Percentiles rank a stretch among this genome's conserved stretches.
Evolutionary conservation across 2,329 filamentous ascomycete species (phyloP).

Genomic region (Hypoxylon sp.): DNA sequence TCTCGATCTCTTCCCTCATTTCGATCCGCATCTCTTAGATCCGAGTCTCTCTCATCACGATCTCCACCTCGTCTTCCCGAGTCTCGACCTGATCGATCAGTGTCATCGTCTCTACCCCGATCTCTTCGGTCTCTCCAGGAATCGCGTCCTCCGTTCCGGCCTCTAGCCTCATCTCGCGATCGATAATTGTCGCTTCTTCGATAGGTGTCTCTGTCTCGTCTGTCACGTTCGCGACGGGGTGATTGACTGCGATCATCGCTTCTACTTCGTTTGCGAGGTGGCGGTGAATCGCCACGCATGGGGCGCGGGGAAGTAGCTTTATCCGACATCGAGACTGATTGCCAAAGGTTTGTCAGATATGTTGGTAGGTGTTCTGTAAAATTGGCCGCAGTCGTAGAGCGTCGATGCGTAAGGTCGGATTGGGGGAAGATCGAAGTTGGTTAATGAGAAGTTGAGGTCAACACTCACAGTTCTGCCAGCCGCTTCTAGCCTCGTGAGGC

Average conservation of each 20-base stretch:
- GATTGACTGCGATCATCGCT: conserved; percentile 49
- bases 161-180: conserved; percentile 36
- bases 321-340: conserved; percentile 45
- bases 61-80: conserved; percentile 22
- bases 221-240: conserved; percentile 43
- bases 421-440: background rate
- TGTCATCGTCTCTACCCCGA: conserved; percentile 18
- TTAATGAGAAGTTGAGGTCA: background rate
- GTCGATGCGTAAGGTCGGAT: background rate
- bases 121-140: conserved; percentile 28
- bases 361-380: background rate
- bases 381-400: background rate
- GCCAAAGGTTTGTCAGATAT: background rate
- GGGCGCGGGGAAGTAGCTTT: conserved; percentile 40
- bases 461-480: background rate
- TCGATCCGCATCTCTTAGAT: conserved; percentile 22
- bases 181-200: conserved; percentile 45
- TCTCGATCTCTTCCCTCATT: conserved; percentile 41
- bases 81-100: conserved; percentile 15
- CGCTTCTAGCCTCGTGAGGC: background rate
- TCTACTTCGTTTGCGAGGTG: conserved; percentile 44
- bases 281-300: conserved; percentile 43
- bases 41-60: conserved; percentile 25
- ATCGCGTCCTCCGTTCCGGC: conserved; percentile 20
- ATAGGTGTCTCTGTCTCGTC: conserved; percentile 39